These are phyloP conservation scores for Rhodocollybia butyracea DNA, from an alignment of 768 basidiomycete species.

Conservation along the genomic window DNA sequence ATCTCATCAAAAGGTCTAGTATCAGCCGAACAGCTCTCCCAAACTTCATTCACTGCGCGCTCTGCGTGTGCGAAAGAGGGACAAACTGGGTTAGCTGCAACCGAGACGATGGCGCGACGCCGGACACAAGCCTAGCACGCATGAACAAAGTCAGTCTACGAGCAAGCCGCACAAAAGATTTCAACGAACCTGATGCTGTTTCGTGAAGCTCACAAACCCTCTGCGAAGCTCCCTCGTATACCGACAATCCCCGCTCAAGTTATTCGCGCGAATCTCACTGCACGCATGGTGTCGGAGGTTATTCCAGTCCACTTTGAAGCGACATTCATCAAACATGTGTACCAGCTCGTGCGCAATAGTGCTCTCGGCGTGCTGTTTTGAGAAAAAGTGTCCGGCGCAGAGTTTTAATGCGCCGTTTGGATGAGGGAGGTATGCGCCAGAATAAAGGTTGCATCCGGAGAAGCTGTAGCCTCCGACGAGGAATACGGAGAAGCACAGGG, in stretches of 20 bases:
- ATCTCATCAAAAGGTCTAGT: slow-evolving; percentile 98
- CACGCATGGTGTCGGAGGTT: slow-evolving; percentile 95
- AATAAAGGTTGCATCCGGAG: neutral
- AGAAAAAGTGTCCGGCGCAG: slow-evolving; percentile 81
- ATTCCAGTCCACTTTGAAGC: slow-evolving; percentile 90
- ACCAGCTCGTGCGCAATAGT: slow-evolving; percentile 92
- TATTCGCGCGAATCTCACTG: slow-evolving; percentile 97
- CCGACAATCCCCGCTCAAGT: slow-evolving; percentile 88
- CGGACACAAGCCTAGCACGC: slow-evolving; percentile 77
- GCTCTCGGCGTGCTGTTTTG: slow-evolving; percentile 86
- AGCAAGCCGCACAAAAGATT: slow-evolving; percentile 2
- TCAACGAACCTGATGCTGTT: slow-evolving; percentile 98
- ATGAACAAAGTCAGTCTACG: slow-evolving; percentile 12
- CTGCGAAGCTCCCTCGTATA: slow-evolving; percentile 79
- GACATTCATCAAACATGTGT: slow-evolving; percentile 94
- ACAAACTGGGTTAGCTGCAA: slow-evolving; percentile 78
- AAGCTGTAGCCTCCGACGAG: neutral
- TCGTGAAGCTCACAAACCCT: slow-evolving; percentile 77
- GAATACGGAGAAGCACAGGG: slow-evolving; percentile 58
- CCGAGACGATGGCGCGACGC: slow-evolving; percentile 79
- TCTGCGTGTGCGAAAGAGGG: slow-evolving; percentile 76
- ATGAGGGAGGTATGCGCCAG: slow-evolving; percentile 78
- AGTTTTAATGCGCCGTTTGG: slow-evolving; percentile 71
- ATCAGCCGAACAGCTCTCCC: slow-evolving; percentile 94
- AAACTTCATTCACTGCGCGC: slow-evolving; percentile 91